A percentile compares a stretch with the other conserved stretches of the same genome.
Evolutionary conservation across 495 filamentous ascomycete genomes (phyloP).

Genomic region (Podospora australis): DNA sequence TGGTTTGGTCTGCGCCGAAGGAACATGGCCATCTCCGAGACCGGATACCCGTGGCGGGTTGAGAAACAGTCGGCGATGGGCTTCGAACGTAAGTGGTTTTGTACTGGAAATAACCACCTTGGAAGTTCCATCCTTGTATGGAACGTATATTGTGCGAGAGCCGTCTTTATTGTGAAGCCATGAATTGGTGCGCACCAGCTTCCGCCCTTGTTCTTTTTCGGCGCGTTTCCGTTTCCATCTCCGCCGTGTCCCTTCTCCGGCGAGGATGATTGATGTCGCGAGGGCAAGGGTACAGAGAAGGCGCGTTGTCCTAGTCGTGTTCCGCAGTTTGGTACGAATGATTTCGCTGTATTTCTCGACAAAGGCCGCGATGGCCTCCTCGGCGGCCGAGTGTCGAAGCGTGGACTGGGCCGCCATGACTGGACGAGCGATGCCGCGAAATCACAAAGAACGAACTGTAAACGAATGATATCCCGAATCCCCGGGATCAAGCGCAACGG

Average conservation of each 20-base stretch:
- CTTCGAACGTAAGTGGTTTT: constrained; percentile 90
- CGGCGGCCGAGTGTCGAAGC: constrained; percentile 54
- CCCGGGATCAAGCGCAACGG: constrained; percentile 13
- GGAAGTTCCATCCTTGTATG: constrained; percentile 77
- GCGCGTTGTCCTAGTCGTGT: constrained; percentile 59
- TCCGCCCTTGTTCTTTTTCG: constrained; percentile 72
- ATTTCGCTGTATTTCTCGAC: constrained; percentile 60
- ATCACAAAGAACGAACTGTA: too few species aligned
- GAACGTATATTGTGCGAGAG: constrained; percentile 87
- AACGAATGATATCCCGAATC: constrained; percentile 12
- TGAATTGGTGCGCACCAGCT: constrained; percentile 82
- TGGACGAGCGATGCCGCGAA: too few species aligned
- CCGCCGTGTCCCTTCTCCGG: constrained; percentile 66
- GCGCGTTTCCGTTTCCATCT: constrained; percentile 63
- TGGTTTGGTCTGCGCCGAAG: constrained; percentile 83
- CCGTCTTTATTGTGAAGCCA: constrained; percentile 90
- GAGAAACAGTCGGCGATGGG: constrained; percentile 87
- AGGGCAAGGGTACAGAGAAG: constrained; percentile 70
- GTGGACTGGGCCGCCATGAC: constrained; percentile 84
- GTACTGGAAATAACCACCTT: constrained; percentile 92
- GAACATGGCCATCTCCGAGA: constrained; percentile 69
- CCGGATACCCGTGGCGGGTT: constrained; percentile 78
- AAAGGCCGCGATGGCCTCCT: constrained; percentile 64
- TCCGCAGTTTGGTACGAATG: constrained; percentile 52
- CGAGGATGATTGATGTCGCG: constrained; percentile 64